These are phyloP conservation scores for Venturiaceae sp. DNA, from an alignment of 2,329 filamentous ascomycete species.

Conservation along the genomic window DNA sequence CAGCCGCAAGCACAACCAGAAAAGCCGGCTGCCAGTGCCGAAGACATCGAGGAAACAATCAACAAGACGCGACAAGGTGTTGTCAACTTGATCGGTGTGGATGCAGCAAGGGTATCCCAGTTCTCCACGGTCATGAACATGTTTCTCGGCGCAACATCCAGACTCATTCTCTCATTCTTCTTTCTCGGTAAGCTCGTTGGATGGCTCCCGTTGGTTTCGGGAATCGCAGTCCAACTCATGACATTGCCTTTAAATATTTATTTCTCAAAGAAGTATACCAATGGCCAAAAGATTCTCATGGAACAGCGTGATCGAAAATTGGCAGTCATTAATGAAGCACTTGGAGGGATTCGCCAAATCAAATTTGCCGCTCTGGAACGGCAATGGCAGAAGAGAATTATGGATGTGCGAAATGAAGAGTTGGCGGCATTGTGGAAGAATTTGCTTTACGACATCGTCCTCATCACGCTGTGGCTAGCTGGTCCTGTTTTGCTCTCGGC, in stretches of 20 bases:
- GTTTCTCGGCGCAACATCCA: slow-evolving; percentile 52
- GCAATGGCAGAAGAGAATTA: slow-evolving; percentile 65
- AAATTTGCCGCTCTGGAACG: slow-evolving; percentile 71
- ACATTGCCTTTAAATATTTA: slow-evolving; percentile 61
- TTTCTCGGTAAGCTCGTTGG: slow-evolving; percentile 64
- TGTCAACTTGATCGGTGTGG: slow-evolving; percentile 71
- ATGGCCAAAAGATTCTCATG: slow-evolving; percentile 59
- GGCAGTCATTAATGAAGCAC: slow-evolving; percentile 63
- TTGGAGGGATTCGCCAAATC: slow-evolving; percentile 74
- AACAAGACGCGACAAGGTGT: slow-evolving; percentile 59
- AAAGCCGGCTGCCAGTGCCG: slow-evolving; percentile 14
- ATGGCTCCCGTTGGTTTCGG: slow-evolving; percentile 57
- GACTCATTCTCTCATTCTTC: slow-evolving; percentile 53
- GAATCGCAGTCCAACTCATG: slow-evolving; percentile 53
- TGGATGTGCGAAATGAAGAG: slow-evolving; percentile 54
- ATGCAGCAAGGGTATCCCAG: slow-evolving; percentile 58
- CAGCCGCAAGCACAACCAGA: slow-evolving; percentile 12
- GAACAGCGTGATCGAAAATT: slow-evolving; percentile 67
- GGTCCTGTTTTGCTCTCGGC: slow-evolving; percentile 67
- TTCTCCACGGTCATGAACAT: slow-evolving; percentile 59
- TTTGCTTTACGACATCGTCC: slow-evolving; percentile 52
- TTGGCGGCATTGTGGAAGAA: slow-evolving; percentile 56
- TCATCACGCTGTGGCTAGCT: slow-evolving; percentile 41
- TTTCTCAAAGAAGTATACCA: slow-evolving; percentile 54
- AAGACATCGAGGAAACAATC: slow-evolving; percentile 34